Percentiles rank a stretch among this genome's conserved stretches.
phyloP scores from a whole-genome alignment of 768 basidiomycete species.

The Lactifluus echinatus region DNA sequence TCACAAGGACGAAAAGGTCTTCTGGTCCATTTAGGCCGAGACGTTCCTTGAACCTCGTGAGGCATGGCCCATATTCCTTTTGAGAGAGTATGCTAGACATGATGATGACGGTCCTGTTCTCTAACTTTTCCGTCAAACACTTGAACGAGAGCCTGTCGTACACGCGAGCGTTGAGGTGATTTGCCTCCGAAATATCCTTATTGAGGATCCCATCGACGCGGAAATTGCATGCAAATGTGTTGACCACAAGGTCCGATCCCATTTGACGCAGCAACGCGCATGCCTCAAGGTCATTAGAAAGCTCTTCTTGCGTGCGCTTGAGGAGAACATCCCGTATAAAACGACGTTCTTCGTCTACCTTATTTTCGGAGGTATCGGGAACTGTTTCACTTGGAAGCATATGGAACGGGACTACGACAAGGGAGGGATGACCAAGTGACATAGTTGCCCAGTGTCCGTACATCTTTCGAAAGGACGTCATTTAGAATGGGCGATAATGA shows the following conservation, averaged over 20 bases:
- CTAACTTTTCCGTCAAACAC: constrained; percentile 24
- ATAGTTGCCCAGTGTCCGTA: constrained; percentile 36
- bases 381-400: constrained; percentile 29
- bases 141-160: constrained; percentile 32
- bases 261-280: constrained; percentile 13
- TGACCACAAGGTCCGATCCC: constrained; percentile 34
- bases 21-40: constrained; percentile 27
- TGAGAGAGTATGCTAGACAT: constrained; percentile 29
- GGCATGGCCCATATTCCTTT: constrained; percentile 29
- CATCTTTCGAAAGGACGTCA: constrained; percentile 15
- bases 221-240: constrained; percentile 39
- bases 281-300: constrained; percentile 13
- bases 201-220: constrained; percentile 28
- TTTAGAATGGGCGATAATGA: neutral
- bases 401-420: constrained; percentile 36
- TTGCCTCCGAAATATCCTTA: constrained; percentile 34
- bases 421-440: constrained; percentile 26
- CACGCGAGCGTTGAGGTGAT: constrained; percentile 33
- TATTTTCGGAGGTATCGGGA: constrained; percentile 6
- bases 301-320: constrained; percentile 7
- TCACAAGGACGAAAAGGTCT: constrained; percentile 31
- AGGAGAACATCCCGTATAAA: constrained; percentile 18
- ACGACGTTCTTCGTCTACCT: constrained; percentile 24
- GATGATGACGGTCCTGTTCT: constrained; percentile 21
- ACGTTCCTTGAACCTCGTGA: constrained; percentile 31